These are phyloP conservation scores for Pichia sp. DNA, from an alignment of 1,139 yeast genomes.

Conservation along the genomic window DNA sequence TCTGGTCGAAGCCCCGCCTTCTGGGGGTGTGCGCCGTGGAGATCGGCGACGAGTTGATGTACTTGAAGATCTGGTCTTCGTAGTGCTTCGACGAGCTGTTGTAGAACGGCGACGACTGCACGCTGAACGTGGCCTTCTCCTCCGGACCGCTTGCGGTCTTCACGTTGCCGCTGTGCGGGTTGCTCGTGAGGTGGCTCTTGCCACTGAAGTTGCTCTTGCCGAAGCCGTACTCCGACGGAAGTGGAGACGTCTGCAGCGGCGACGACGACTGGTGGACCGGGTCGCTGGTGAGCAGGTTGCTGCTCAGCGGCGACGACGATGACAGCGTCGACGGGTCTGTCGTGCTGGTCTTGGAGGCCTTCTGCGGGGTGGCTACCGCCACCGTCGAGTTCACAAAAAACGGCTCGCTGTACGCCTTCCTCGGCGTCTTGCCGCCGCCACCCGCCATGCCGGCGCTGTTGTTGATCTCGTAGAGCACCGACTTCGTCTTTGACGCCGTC, in stretches of 20 bases:
- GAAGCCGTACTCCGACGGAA: slow-evolving; percentile 6
- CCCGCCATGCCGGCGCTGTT: not conserved
- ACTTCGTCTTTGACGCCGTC: not conserved
- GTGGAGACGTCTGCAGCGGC: slow-evolving; percentile 17
- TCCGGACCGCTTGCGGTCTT: too few species aligned
- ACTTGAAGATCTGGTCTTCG: slow-evolving; percentile 13
- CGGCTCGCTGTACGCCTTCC: not conserved
- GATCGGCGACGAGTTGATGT: slow-evolving; percentile 18
- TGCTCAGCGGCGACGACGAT: slow-evolving; percentile 18
- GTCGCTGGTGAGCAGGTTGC: slow-evolving; percentile 13
- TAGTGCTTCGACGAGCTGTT: not conserved
- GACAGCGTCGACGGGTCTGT: not conserved
- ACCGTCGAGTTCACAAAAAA: not conserved
- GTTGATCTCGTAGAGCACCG: slow-evolving; percentile 5
- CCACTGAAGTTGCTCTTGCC: not conserved
- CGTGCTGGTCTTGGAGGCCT: not conserved
- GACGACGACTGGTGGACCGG: slow-evolving; percentile 10
- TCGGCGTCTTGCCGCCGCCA: not conserved
- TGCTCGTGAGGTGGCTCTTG: not conserved
- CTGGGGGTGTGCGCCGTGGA: slow-evolving; percentile 4
- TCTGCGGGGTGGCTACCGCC: not conserved
- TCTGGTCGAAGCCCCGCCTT: not conserved
- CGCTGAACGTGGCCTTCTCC: not conserved
- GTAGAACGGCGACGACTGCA: slow-evolving; percentile 12
- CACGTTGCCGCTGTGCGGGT: too few species aligned